Conservation (phyloP, 2,329 filamentous ascomycete species). For the Gliomastix tumulicola region DNA sequence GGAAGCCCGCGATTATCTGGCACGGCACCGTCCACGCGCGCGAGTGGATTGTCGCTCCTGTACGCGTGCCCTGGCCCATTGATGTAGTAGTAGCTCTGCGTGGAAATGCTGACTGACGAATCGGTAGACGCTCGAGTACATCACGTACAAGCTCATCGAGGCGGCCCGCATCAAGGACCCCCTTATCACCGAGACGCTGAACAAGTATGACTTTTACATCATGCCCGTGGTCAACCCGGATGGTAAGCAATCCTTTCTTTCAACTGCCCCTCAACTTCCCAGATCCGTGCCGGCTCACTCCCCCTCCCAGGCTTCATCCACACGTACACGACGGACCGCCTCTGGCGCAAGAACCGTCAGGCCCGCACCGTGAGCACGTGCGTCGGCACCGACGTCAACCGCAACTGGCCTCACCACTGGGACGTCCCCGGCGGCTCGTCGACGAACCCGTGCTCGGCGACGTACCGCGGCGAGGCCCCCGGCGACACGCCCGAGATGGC, state of each 20-base stretch:
- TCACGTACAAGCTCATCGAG: constrained; percentile 37
- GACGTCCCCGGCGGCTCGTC: constrained; percentile 33
- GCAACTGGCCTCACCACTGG: constrained; percentile 48
- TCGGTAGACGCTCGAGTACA: constrained; percentile 39
- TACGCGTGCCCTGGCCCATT: constrained; percentile 13
- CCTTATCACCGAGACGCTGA: constrained; percentile 26
- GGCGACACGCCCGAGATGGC: constrained; percentile 39
- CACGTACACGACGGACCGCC: constrained; percentile 41
- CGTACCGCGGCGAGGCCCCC: constrained; percentile 29
- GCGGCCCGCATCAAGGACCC: constrained; percentile 12
- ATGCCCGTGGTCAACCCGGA: constrained; percentile 57
- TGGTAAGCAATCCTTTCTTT: constrained; percentile 31
- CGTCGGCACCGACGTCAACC: constrained; percentile 43
- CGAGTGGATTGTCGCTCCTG: constrained; percentile 44
- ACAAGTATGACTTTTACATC: constrained; percentile 61
- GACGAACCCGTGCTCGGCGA: constrained; percentile 36
- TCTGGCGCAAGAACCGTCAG: constrained; percentile 51
- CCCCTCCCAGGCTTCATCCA: constrained; percentile 43
- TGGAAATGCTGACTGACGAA: not conserved
- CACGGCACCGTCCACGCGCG: constrained; percentile 53
- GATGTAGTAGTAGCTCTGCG: too few relatives aligned
- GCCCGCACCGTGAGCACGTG: constrained; percentile 24
- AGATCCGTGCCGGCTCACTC: too few relatives aligned
- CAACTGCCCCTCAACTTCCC: too few relatives aligned
- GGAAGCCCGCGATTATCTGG: constrained; percentile 46